Percentiles rank a stretch among this genome's conserved stretches.
phyloP scores from a whole-genome alignment of 257 asterid genomes.

The Lithospermum erythrorhizon region DNA sequence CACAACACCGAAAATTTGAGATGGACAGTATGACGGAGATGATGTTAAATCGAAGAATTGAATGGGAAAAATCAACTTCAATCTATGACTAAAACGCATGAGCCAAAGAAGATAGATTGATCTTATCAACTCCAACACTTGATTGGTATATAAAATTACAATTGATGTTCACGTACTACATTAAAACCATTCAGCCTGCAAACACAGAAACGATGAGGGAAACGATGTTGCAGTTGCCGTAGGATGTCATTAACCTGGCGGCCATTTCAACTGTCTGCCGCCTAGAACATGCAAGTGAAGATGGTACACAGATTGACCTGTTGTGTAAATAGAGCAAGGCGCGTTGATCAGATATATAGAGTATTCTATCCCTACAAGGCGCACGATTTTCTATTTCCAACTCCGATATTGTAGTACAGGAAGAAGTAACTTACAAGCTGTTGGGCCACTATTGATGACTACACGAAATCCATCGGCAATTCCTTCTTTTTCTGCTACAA shows the following conservation, averaged over 20 bases:
- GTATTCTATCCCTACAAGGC: background rate
- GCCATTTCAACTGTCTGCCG: conserved; percentile 96
- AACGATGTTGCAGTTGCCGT: background rate
- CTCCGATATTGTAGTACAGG: background rate
- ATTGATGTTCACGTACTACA: background rate
- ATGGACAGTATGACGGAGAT: too few relatives aligned
- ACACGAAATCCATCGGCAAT: conserved; percentile 84
- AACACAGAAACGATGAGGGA: background rate
- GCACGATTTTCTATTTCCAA: background rate
- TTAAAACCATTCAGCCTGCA: background rate
- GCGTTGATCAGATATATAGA: background rate
- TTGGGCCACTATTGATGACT: conserved; percentile 73
- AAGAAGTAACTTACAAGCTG: conserved; percentile 52
- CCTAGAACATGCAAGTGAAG: conserved; percentile 94
- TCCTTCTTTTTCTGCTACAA: conserved; percentile 93
- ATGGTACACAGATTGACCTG: conserved; percentile 97
- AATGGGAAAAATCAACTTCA: too few relatives aligned
- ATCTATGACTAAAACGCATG: background rate
- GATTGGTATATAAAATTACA: background rate
- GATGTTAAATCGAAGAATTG: too few relatives aligned
- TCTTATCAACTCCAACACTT: background rate
- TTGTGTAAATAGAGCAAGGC: conserved; percentile 3
- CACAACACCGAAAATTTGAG: too few relatives aligned
- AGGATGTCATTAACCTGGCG: conserved; percentile 56
- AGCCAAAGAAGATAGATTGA: background rate